Base-by-base conservation (phyloP, 208 protist genomes). In the Vickermania spadyakhi region DNA sequence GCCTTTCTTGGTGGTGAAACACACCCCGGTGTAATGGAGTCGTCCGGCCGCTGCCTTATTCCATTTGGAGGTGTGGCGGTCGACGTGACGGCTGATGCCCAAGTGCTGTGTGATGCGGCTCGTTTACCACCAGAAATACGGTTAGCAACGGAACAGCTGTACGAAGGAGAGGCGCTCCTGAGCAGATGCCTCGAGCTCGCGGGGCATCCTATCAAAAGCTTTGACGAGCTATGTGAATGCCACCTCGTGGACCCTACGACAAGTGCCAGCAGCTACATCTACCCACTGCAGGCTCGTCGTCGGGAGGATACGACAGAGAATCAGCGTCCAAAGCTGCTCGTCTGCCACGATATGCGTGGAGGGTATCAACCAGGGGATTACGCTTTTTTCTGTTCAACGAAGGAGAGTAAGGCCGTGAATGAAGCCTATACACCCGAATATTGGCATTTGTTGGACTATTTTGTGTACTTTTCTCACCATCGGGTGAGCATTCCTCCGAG, bases 381-480 rank as follows among this genome's bases (percentile, higher is more conserved):
- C 29, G 56, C 58, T 2, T 27, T 61, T 45, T 84, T 86, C 56
- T 64, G 4, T 55, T 76, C 41, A 56, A 5, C 5, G 28, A 22
- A 13, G 52, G 64, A 31, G 27, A 41, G 29, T 14, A 22, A 55
- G 52, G 25, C 18, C 36, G 7, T 45, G 36, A 18, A 45, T 7
- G 50, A 27, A 51, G 41, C 41, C 28, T 91, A 94, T 73, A 80
- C 70, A 29, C 72, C 89, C 11, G 58, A 59, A 57, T 84, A 91
- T 66, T 95, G 85, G 88, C 57, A 77, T 53, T 59, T 75, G 25
- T 59, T 76, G 42, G 89, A 97, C 64, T 73, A 61, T 28, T 96
- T 94, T 63, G 83, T 95, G 0, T 96, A 97, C 69, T 97, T 97
- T 58, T 78, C 81, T 1, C 91, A 97, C 67, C 55, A 86, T 51